A percentile compares a stretch with the other conserved stretches of the same genome.
These are phyloP conservation scores for Russula sp. DNA, from an alignment of 768 basidiomycete genomes.

Conservation along the genomic window DNA sequence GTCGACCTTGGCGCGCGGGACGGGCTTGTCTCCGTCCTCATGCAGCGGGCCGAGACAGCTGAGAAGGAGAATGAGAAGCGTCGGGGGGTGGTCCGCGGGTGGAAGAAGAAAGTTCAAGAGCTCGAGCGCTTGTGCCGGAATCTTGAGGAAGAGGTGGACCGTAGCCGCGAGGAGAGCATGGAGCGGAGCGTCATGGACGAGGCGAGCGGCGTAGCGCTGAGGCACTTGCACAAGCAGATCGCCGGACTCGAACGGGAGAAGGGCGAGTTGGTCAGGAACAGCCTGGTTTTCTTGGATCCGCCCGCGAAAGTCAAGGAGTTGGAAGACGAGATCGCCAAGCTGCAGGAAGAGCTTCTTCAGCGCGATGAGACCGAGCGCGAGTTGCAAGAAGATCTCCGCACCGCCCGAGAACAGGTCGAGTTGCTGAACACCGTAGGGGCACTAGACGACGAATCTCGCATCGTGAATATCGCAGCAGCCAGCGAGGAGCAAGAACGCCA, in stretches of 20 bases:
- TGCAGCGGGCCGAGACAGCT: conserved; percentile 44
- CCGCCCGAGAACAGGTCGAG: conserved; percentile 57
- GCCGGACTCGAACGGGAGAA: conserved; percentile 67
- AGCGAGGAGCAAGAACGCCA: conserved; percentile 38
- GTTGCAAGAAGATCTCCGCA: conserved; percentile 47
- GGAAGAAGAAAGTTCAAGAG: conserved; percentile 75
- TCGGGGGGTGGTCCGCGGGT: conserved; percentile 45
- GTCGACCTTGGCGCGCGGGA: conserved; percentile 68
- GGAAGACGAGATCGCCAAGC: conserved; percentile 42
- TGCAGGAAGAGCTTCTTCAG: conserved; percentile 40
- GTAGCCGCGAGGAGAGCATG: conserved; percentile 73
- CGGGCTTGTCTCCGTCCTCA: conserved; percentile 59
- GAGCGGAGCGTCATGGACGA: conserved; percentile 81
- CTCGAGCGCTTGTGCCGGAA: conserved; percentile 60
- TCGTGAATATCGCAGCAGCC: conserved; percentile 28
- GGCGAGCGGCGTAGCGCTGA: conserved; percentile 70
- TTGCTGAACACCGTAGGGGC: conserved; percentile 36
- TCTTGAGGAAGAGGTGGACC: conserved; percentile 85
- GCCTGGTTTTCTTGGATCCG: conserved; percentile 10
- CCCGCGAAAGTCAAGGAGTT: conserved; percentile 30
- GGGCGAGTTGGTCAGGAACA: conserved; percentile 34
- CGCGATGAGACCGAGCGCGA: conserved; percentile 50
- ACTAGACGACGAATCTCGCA: conserved; percentile 37
- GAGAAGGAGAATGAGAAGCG: conserved; percentile 65
- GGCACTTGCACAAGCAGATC: conserved; percentile 76